These are phyloP conservation scores for Microcos paniculata DNA, from an alignment of 345 rosid genomes.

Conservation along the genomic window DNA sequence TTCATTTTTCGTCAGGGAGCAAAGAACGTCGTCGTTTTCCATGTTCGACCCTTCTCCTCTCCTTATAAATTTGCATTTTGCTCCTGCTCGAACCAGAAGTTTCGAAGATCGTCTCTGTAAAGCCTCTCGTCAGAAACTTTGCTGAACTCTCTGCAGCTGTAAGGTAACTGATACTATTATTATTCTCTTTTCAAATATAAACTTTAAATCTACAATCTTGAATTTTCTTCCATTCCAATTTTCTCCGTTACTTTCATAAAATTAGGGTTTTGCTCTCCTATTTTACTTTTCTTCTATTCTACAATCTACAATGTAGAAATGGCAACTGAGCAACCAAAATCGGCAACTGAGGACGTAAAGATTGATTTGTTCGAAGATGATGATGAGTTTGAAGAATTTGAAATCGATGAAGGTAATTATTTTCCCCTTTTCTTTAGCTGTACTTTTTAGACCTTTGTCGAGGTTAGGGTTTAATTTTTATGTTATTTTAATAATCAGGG, in stretches of 20 bases:
- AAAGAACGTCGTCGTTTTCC: too few relatives aligned
- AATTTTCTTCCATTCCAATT: not conserved
- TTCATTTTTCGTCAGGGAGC: too few relatives aligned
- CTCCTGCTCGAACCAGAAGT: too few relatives aligned
- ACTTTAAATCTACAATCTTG: not conserved
- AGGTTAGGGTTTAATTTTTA: not conserved
- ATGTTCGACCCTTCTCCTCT: too few relatives aligned
- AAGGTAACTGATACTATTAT: too few relatives aligned
- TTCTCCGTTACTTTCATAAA: not conserved
- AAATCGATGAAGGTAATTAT: slow-evolving; percentile 53
- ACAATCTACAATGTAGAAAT: slow-evolving; percentile 19
- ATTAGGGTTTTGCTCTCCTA: slow-evolving; percentile 1
- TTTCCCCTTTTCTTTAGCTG: not conserved
- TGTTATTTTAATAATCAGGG: not conserved
- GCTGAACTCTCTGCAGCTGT: too few relatives aligned
- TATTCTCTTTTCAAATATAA: not conserved
- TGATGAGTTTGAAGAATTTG: slow-evolving; percentile 92
- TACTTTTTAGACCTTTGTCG: not conserved
- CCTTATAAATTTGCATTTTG: too few relatives aligned
- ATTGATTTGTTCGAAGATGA: slow-evolving; percentile 90
- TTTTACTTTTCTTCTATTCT: not conserved
- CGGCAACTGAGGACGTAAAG: slow-evolving; percentile 64
- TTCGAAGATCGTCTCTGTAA: too few relatives aligned
- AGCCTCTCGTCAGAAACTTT: too few relatives aligned
- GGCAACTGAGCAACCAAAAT: slow-evolving; percentile 57